Evolutionary conservation across 1,139 yeast genomes (phyloP), one percentile per base, ranked within the genome.

Genomic region (Pichia sp.): DNA sequence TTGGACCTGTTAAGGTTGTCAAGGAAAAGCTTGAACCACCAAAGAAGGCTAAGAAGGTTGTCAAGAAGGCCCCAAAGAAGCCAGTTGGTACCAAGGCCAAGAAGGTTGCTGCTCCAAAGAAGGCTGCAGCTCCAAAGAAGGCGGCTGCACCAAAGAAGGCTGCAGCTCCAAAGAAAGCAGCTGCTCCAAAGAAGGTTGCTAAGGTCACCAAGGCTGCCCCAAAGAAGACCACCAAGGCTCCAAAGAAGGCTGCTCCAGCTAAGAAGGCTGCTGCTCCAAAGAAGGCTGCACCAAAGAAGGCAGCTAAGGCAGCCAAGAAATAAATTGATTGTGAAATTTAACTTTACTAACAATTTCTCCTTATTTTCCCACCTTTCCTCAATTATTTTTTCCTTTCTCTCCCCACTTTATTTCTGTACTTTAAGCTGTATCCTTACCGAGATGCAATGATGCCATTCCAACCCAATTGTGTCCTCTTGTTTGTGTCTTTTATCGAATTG

Each of bases 1-100:
- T 87, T 27, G 90, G 90, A 39, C 85, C 89, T 28, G 81, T 83
- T 56, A 83, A 83, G 68, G 67, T 81, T 56, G 74, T 72, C 61
- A 79, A 79, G 72, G 67, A 38, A 38, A 31, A 28, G 30, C 33
- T 33, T 24, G 37, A 40, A 30, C 38, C 43, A 6, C 35, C 31
- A 14, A 40, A 40, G 28, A 38, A 38, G 24, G 34, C 17, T 22
- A 20, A 20, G 8, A 33, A 36, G 21, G 18, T 20, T 17, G 19
- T 33, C n/a, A 42, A 34, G 19, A 39, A 28, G 45, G 61, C 35
- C 19, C 37, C 40, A 52, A 60, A 63, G 56, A 63, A 66, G 53
- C 18, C 46, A 8, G 40, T 45, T 34, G 35, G 36, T 22, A 27
- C 39, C 8, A 43, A 42, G 27, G 40, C 36, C n/a, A n/a, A 65